Percentiles rank a stretch among this genome's conserved stretches.
phyloP scores from a whole-genome alignment of 805 yeast species.

The Blastobotrys americana region DNA sequence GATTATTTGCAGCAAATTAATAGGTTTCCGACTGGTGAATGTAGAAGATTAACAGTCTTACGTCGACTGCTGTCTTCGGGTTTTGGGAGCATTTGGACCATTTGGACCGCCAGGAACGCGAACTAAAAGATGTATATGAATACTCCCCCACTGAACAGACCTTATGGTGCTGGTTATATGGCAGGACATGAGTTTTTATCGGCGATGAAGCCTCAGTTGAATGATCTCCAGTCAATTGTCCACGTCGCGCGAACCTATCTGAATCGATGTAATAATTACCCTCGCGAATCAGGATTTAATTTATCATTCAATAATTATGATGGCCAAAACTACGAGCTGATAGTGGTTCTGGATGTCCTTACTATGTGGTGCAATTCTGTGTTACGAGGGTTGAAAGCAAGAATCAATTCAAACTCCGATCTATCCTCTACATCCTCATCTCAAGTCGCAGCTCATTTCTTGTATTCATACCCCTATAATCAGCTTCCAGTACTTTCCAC shows the following conservation, averaged over 20 bases:
- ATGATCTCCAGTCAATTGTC: slow-evolving; percentile 1
- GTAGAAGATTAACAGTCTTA: no score
- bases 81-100: no score
- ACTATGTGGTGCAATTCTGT: slow-evolving; percentile 6
- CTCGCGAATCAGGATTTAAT: no score
- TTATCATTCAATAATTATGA: background rate
- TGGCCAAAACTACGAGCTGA: background rate
- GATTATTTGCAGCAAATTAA: no score
- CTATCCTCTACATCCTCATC: background rate
- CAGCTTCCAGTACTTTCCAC: background rate
- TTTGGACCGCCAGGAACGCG: no score
- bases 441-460: background rate
- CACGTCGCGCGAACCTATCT: slow-evolving; percentile 1
- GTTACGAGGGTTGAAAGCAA: background rate
- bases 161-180: background rate
- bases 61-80: no score
- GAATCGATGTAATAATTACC: background rate
- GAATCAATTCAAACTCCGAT: background rate
- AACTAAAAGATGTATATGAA: no score
- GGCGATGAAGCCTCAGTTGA: slow-evolving; percentile 2
- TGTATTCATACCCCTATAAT: background rate
- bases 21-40: no score
- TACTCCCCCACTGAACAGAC: no score
- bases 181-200: background rate
- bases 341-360: slow-evolving; percentile 2